Evolutionary conservation across 805 yeast species (phyloP).

Genomic region (Scheffersomyces amazonensis): DNA sequence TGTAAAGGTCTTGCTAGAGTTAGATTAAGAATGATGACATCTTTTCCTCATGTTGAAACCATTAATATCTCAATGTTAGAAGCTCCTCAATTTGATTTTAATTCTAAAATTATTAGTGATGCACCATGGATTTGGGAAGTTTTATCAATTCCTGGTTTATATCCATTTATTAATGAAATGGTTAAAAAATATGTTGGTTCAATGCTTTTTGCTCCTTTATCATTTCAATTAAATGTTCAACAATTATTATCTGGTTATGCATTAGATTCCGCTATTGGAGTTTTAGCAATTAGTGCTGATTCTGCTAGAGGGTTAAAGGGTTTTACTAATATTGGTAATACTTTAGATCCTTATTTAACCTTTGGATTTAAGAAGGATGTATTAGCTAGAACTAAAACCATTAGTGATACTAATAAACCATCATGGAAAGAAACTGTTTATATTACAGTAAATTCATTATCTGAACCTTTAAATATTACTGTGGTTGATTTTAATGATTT

Average conservation of each 20-base stretch:
- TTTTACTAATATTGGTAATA: constrained; percentile 66
- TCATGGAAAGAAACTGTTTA: constrained; percentile 80
- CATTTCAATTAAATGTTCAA: constrained; percentile 89
- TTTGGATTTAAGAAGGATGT: constrained; percentile 59
- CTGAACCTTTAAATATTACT: constrained; percentile 77
- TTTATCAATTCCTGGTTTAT: constrained; percentile 82
- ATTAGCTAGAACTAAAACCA: constrained; percentile 67
- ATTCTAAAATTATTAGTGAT: constrained; percentile 72
- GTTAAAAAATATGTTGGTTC: constrained; percentile 86
- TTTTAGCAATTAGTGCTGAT: constrained; percentile 65
- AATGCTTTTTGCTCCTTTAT: constrained; percentile 81
- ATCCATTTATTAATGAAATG: constrained; percentile 79
- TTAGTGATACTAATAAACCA: constrained; percentile 67
- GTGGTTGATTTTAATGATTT: constrained; percentile 76
- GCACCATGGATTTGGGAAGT: constrained; percentile 84
- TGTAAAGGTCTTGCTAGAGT: constrained; percentile 74
- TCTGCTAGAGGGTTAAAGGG: constrained; percentile 69
- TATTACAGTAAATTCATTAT: constrained; percentile 66
- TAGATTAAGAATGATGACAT: constrained; percentile 82
- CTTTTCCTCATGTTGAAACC: constrained; percentile 92
- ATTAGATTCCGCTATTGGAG: constrained; percentile 80
- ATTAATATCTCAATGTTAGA: constrained; percentile 81
- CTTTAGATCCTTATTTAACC: constrained; percentile 86
- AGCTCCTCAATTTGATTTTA: constrained; percentile 86
- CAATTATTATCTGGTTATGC: constrained; percentile 85